These are phyloP conservation scores for Yarrowia phangngaensis DNA, from an alignment of 805 yeast genomes.

Conservation along the genomic window DNA sequence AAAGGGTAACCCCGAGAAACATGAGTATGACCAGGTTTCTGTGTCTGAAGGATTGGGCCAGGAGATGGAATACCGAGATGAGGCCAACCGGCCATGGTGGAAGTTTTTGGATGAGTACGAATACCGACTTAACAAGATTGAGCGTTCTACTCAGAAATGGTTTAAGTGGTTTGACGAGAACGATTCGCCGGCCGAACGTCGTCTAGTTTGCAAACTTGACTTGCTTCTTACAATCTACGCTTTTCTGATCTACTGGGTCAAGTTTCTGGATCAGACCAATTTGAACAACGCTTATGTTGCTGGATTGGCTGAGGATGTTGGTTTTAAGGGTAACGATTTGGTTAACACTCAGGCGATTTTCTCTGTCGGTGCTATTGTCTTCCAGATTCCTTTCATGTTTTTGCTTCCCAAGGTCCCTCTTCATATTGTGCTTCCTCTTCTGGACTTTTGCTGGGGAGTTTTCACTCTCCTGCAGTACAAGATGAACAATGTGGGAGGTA, in stretches of 20 bases:
- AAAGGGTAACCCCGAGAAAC: background rate
- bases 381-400: constrained; percentile 60
- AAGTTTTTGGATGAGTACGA: constrained; percentile 56
- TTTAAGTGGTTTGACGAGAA: constrained; percentile 53
- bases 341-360: constrained; percentile 55
- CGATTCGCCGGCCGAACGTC: constrained; percentile 48
- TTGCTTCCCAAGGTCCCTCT: constrained; percentile 54
- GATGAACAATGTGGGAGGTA: constrained; percentile 47
- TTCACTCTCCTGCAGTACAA: constrained; percentile 55
- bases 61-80: constrained; percentile 30
- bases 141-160: constrained; percentile 44
- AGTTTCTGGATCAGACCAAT: constrained; percentile 57
- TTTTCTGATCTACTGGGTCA: constrained; percentile 62
- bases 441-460: constrained; percentile 64
- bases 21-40: constrained; percentile 1
- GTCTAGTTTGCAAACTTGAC: constrained; percentile 51
- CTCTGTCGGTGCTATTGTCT: constrained; percentile 54
- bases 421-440: constrained; percentile 49
- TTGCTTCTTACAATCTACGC: constrained; percentile 52
- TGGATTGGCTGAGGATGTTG: constrained; percentile 54
- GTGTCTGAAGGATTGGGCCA: background rate
- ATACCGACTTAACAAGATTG: constrained; percentile 43
- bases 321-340: constrained; percentile 58
- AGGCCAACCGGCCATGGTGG: constrained; percentile 39
- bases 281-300: constrained; percentile 61